Base-by-base conservation (phyloP, 2,329 filamentous ascomycete genomes). In the Ascochyta rabiei region DNA sequence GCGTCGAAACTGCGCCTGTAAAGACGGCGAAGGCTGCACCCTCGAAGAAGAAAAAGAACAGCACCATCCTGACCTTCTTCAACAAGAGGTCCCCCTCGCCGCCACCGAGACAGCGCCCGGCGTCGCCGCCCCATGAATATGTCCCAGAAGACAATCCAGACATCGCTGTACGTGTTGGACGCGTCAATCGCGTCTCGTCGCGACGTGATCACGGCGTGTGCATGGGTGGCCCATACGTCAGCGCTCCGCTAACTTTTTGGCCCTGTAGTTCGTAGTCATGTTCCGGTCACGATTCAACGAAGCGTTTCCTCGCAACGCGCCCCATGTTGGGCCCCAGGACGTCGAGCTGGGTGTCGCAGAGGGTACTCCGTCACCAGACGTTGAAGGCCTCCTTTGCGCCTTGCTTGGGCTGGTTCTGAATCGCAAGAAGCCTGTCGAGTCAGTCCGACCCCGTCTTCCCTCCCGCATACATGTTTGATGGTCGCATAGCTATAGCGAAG, bases 361-460 rank as follows among this genome's bases (percentile, higher is more conserved):
- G 72, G 78, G 83, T 43, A 78, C 88, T 19, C 93, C 93, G 2
- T 91, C 92, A 67, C 88, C 96, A 69, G 88, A 93, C 70, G 88
- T 90, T 41, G 93, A 98, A 79, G 85, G 88, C 64, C 86, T 99
- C 54, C 82, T 99, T 23, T 99, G 96, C 80, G 92, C 92, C 59
- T 78, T 99, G 62, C 81, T 99, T 39, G 88, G 90, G 28, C 81
- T 99, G 66, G 85, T 97, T 50, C 82, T 99, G 69, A 99, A 99
- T 77, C 88, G 95, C 76, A 98, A 99, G 82, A 96, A 99, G 75
- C 93, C 96, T 78, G 90, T 98, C 73, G 96, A 99, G 95, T 98
- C 85, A 77, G 91, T 80, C 59, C 60, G 60, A 71, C 71, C 68
- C 52, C 23, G 46, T 44, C 2, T n/a, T 37, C 19, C 34, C 26